Evolutionary conservation across 257 asterid genomes (phyloP).

Genomic region (Lycium ferocissimum): DNA sequence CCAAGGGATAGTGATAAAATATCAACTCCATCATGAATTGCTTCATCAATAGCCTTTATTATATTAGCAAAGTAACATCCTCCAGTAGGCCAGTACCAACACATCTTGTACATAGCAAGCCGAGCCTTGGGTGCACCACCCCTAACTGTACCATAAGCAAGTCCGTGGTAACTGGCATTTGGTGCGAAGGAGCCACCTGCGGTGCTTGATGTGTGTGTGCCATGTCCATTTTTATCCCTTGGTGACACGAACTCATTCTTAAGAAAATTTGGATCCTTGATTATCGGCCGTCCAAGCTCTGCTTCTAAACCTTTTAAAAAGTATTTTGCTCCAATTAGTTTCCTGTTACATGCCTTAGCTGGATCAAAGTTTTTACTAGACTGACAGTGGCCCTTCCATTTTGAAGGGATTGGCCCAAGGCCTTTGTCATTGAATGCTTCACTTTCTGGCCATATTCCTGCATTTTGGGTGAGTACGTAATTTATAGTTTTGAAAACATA

Average conservation of each 20-base stretch:
- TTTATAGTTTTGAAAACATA: background rate
- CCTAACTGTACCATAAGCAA: no score
- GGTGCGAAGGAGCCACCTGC: conserved; percentile 31
- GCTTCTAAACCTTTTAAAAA: no score
- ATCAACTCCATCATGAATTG: conserved; percentile 36
- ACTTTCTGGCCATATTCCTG: conserved; percentile 53
- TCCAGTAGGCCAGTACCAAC: conserved; percentile 8
- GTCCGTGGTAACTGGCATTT: conserved; percentile 23
- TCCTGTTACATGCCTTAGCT: no score
- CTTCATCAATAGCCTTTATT: conserved; percentile 42
- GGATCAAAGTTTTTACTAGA: no score
- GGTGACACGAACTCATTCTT: no score
- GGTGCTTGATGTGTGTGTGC: conserved; percentile 42
- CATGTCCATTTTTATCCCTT: no score
- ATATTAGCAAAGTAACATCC: conserved; percentile 34
- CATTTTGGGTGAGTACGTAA: background rate
- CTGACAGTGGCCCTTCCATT: no score
- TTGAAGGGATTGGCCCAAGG: no score
- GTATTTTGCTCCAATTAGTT: no score
- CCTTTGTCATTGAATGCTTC: no score
- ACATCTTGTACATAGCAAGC: conserved; percentile 47
- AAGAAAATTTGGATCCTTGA: no score
- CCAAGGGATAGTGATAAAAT: conserved; percentile 45
- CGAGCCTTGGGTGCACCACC: conserved; percentile 51
- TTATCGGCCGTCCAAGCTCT: no score